Evolutionary conservation across 768 basidiomycete genomes (phyloP).

Genomic region (Lactarius sp.): DNA sequence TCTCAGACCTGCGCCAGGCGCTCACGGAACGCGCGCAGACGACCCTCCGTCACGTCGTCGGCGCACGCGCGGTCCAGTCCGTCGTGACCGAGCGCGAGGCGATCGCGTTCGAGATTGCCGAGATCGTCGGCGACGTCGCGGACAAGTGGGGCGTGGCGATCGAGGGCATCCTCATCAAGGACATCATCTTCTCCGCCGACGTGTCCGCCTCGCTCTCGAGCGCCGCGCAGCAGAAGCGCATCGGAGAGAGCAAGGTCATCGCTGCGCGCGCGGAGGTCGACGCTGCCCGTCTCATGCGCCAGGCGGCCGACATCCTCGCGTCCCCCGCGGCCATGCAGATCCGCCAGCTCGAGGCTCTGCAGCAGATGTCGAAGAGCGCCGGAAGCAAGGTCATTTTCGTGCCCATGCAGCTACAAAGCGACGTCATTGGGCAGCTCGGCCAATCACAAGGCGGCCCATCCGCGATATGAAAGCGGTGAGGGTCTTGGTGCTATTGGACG

Average conservation of each 20-base stretch:
- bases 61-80: conserved; percentile 89
- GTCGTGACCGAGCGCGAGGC: conserved; percentile 97
- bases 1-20: conserved; percentile 82
- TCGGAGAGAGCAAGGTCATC: conserved; percentile 96
- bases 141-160: conserved; percentile 98
- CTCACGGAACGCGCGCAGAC: conserved; percentile 86
- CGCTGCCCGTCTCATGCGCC: conserved; percentile 90
- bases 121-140: conserved; percentile 88
- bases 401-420: conserved; percentile 84
- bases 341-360: conserved; percentile 91
- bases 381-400: conserved; percentile 91
- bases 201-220: conserved; percentile 88
- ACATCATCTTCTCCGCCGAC: conserved; percentile 89
- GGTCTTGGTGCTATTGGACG: conserved; percentile 42
- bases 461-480: conserved; percentile 39
- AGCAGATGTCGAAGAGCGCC: conserved; percentile 90
- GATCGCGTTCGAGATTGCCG: conserved; percentile 93
- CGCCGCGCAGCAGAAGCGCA: conserved; percentile 94
- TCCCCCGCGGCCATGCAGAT: conserved; percentile 98
- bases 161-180: conserved; percentile 93
- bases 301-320: conserved; percentile 92
- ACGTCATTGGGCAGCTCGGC: conserved; percentile 50
- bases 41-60: conserved; percentile 95
- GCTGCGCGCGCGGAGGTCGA: conserved; percentile 96
- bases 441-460: conserved; percentile 25